Conservation (phyloP, 1,139 yeast species). For the Geotrichum candidum region DNA sequence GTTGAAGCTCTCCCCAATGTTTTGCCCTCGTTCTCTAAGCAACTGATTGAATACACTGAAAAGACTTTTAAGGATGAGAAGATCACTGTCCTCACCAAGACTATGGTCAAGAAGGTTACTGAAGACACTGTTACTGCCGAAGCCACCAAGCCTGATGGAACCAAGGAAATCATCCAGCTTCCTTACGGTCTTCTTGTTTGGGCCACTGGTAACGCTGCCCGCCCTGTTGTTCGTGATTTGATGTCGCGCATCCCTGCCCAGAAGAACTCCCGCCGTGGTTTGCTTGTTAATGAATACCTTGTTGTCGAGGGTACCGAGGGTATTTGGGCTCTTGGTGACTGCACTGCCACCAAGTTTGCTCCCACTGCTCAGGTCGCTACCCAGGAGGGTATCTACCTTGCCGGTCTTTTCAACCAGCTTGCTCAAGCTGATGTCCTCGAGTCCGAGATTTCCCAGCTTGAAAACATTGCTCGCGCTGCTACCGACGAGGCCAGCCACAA, state of each 20-base stretch:
- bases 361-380: constrained; percentile 98
- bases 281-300: constrained; percentile 74
- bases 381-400: constrained; percentile 85
- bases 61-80: constrained; percentile 73
- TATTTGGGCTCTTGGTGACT: constrained; percentile 88
- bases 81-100: constrained; percentile 70
- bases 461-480: constrained; percentile 38
- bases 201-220: constrained; percentile 96
- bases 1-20: constrained; percentile 92
- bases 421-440: constrained; percentile 63
- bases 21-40: constrained; percentile 78
- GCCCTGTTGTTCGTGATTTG: constrained; percentile 65
- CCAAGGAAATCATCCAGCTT: constrained; percentile 51
- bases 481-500: constrained; percentile 31
- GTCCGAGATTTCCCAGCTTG: constrained; percentile 37
- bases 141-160: constrained; percentile 64
- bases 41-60: constrained; percentile 78
- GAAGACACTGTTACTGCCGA: constrained; percentile 62
- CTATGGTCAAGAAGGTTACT: constrained; percentile 83
- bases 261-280: constrained; percentile 82
- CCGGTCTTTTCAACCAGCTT: constrained; percentile 60
- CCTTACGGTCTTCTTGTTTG: constrained; percentile 92
- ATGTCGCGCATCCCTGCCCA: constrained; percentile 72
- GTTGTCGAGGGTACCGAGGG: constrained; percentile 80
- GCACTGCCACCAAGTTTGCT: constrained; percentile 82